Base-by-base conservation (phyloP, 2,329 filamentous ascomycete genomes). In the Aspergillus awamori region DNA sequence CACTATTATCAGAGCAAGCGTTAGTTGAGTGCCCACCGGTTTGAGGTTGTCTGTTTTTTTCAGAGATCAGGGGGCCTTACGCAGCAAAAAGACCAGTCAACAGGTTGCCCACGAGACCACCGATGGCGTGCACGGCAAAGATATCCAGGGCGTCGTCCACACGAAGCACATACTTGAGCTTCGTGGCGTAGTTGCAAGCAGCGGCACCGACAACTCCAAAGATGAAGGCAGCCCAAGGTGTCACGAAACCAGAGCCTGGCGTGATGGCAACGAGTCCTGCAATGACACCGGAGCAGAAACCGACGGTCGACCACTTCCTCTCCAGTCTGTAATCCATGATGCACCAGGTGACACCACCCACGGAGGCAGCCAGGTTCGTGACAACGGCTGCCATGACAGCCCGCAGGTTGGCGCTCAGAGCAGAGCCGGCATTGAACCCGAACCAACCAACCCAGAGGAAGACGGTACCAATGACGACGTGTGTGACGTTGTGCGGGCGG, bases 361-460 rank as follows among this genome's bases (percentile, higher is more conserved):
- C 86, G 62, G 89, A 92, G 38, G 92, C 93, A 24, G 92, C 89
- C 30, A 96, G 80, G 75, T 96, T 95, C 57, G 93, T 96, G 47
- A 94, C 91, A 1, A 94, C 83, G 10, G 90, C 90, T 48, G 93
- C 93, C 88, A 96, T 92, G 69, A 96, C 85, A 48, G 91, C 91
- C 53, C 93, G 89, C 72, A 96, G 77, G 76, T 95, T 96, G 55
- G 92, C 92, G 53, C 88, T 83, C 58, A 95, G 82, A 13, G 92
- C 92, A 15, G 89, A 93, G 65, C 92, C 92, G 53, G 91, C 92
- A 70, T 96, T 97, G 86, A 97, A 97, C 52, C 93, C 93, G 72
- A 96, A 96, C 93, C 92, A 97, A 57, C 93, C 93, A 15, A 96
- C 90, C 92, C 93, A 97, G 15, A 97, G 87, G 79, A 97, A 96